These are phyloP conservation scores for Backusella sp. DNA, from an alignment of 192 early-diverging fungal species.

Conservation along the genomic window DNA sequence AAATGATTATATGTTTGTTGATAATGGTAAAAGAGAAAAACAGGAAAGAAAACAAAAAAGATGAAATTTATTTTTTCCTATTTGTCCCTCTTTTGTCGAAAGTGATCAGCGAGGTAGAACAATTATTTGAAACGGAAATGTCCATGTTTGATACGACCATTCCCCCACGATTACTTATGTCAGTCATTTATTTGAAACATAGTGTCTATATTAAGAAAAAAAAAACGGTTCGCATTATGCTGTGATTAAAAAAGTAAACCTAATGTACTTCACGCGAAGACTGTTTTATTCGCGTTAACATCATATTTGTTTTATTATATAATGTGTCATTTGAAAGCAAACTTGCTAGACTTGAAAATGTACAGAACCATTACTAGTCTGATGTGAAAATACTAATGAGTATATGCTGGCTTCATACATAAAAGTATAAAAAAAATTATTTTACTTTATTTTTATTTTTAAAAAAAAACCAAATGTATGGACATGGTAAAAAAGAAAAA, in stretches of 20 bases:
- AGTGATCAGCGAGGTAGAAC: constrained; percentile 5
- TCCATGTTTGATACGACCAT: not conserved
- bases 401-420: not conserved
- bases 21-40: not conserved
- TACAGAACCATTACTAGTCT: no score
- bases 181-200: not conserved
- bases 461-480: not conserved
- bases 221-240: not conserved
- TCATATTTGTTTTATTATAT: no score
- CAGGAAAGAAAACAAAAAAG: not conserved
- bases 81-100: not conserved
- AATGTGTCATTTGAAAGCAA: no score
- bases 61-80: not conserved
- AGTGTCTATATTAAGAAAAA: not conserved
- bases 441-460: not conserved
- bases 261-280: no score
- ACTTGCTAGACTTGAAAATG: no score
- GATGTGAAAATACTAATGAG: no score
- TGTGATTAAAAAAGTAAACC: no score
- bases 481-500: not conserved
- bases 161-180: not conserved
- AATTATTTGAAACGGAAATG: not conserved
- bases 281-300: no score
- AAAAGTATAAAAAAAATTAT: not conserved
- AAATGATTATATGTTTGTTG: constrained; percentile 5